A percentile compares a stretch with the other conserved stretches of the same genome.
These are phyloP conservation scores for Yarrowia yakushimensis DNA, from an alignment of 805 yeast genomes.

Conservation along the genomic window DNA sequence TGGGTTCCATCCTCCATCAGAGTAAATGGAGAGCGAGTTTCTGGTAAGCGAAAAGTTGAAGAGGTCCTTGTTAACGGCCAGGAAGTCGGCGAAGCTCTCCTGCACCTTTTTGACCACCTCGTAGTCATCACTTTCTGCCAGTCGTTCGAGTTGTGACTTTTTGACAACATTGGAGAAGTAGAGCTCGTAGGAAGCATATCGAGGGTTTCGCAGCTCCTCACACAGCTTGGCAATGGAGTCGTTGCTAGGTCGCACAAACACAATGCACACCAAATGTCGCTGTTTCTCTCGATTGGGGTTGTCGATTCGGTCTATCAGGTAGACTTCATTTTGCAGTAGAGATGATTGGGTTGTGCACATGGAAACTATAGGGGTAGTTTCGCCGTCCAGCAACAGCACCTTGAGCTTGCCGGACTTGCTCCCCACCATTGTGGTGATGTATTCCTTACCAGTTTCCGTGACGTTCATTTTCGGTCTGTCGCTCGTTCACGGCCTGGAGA, in stretches of 20 bases:
- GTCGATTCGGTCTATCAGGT: conserved; percentile 66
- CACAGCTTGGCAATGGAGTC: conserved; percentile 58
- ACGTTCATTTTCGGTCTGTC: conserved; percentile 15
- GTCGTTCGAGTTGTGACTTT: conserved; percentile 73
- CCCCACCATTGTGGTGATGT: conserved; percentile 18
- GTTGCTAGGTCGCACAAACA: conserved; percentile 69
- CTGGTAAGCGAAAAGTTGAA: conserved; percentile 42
- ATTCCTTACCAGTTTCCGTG: conserved; percentile 19
- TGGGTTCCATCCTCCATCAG: conserved; percentile 46
- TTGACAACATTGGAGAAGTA: conserved; percentile 71
- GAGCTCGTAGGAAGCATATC: conserved; percentile 71
- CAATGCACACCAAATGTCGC: conserved; percentile 77
- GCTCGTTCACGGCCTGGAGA: not conserved
- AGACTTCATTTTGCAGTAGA: conserved; percentile 76
- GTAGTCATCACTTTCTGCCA: conserved; percentile 87
- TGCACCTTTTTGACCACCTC: conserved; percentile 74
- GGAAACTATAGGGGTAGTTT: conserved; percentile 82
- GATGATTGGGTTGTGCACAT: conserved; percentile 85
- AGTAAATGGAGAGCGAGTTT: conserved; percentile 31
- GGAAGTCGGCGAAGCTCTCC: conserved; percentile 82
- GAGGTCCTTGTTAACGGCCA: conserved; percentile 66
- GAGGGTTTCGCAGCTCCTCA: conserved; percentile 72
- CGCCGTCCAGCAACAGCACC: conserved; percentile 73
- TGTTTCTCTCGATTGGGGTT: conserved; percentile 60
- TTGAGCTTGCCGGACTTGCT: conserved; percentile 44